These are phyloP conservation scores for Candida morakotiae DNA, from an alignment of 805 yeast species.

Conservation along the genomic window DNA sequence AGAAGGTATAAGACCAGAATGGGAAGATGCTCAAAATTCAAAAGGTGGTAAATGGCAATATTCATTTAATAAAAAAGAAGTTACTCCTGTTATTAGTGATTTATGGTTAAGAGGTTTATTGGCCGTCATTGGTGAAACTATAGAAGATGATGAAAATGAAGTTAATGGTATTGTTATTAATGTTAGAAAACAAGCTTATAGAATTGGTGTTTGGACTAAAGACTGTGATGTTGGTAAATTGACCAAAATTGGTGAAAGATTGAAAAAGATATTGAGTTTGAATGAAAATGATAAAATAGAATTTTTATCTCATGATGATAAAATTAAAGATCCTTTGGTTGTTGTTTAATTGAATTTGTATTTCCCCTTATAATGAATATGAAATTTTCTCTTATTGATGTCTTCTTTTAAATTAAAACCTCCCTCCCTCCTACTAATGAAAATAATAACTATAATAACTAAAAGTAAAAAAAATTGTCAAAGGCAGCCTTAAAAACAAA, in stretches of 20 bases:
- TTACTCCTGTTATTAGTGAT: constrained; percentile 66
- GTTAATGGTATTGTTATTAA: constrained; percentile 93
- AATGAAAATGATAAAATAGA: constrained; percentile 73
- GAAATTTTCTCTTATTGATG: no score
- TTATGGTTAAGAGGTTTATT: constrained; percentile 88
- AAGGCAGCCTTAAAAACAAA: no score
- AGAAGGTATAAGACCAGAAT: constrained; percentile 93
- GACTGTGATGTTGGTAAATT: constrained; percentile 62
- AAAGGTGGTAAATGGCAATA: constrained; percentile 90
- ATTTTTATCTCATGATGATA: constrained; percentile 65
- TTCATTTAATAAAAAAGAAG: constrained; percentile 65
- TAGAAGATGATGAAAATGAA: constrained; percentile 77
- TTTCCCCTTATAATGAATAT: no score
- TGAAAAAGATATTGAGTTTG: constrained; percentile 80
- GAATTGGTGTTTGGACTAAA: constrained; percentile 92
- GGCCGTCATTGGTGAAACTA: constrained; percentile 92
- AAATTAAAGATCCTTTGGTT: constrained; percentile 15
- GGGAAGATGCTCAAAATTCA: constrained; percentile 90
- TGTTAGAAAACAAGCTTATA: constrained; percentile 75
- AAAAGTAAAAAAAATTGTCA: no score
- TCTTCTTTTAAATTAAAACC: no score
- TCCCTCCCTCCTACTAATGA: no score
- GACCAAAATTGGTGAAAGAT: constrained; percentile 72
- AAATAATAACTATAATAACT: no score
- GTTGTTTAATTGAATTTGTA: no score